Evolutionary conservation across 2,329 filamentous ascomycete species (phyloP).

Genomic region (Neonectria sp.): DNA sequence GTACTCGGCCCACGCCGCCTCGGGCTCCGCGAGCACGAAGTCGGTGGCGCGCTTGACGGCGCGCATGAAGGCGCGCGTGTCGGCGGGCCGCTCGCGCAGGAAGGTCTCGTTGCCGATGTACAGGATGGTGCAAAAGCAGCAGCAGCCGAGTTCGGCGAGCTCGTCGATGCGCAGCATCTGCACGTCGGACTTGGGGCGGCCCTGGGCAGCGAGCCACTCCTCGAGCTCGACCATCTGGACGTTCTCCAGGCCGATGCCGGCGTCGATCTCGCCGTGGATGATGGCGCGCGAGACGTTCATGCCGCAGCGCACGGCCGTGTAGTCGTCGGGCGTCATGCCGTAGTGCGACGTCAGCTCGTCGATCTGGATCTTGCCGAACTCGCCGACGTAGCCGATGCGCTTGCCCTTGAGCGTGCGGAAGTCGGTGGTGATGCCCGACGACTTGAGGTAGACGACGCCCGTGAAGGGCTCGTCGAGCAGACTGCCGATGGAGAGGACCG

Average conservation of each 20-base stretch:
- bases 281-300: conserved; percentile 88
- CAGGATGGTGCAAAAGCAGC: conserved; percentile 87
- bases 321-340: conserved; percentile 80
- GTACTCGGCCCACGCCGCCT: conserved; percentile 77
- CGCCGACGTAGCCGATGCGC: conserved; percentile 84
- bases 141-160: conserved; percentile 84
- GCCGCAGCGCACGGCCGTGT: conserved; percentile 83
- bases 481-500: conserved; percentile 80
- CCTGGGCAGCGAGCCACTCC: conserved; percentile 78
- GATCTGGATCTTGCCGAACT: conserved; percentile 88
- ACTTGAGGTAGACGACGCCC: conserved; percentile 82
- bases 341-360: conserved; percentile 86
- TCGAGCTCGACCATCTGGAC: conserved; percentile 88
- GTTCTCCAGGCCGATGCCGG: conserved; percentile 84
- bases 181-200: conserved; percentile 76
- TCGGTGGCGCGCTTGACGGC: conserved; percentile 84
- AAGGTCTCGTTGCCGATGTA: conserved; percentile 86
- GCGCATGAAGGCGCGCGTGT: conserved; percentile 77
- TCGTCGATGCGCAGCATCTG: conserved; percentile 88
- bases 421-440: conserved; percentile 81
- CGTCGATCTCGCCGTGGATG: conserved; percentile 80
- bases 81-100: conserved; percentile 75
- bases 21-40: conserved; percentile 76
- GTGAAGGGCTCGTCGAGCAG: conserved; percentile 87
- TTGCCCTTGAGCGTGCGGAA: conserved; percentile 83